Conservation (phyloP, 768 basidiomycete species). For the Butyriboletus loyo region DNA sequence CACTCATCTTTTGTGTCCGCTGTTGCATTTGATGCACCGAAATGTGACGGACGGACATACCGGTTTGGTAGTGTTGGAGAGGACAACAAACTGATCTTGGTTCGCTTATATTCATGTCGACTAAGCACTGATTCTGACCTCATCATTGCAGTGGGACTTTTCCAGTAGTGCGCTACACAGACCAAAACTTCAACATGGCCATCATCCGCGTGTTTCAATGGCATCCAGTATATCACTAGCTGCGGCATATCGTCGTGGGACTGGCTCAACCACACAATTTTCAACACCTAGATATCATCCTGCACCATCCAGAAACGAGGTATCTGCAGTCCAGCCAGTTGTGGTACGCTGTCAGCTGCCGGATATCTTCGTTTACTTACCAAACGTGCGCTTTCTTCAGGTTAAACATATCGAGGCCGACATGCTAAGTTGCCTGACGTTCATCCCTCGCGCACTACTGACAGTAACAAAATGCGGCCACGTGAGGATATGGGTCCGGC, state of each 20-base stretch:
- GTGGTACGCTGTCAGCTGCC: slow-evolving; percentile 48
- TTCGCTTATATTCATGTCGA: slow-evolving; percentile 34
- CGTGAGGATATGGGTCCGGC: slow-evolving; percentile 83
- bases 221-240: slow-evolving; percentile 76
- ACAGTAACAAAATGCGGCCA: slow-evolving; percentile 76
- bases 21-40: slow-evolving; percentile 85
- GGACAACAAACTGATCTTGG: slow-evolving; percentile 91
- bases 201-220: slow-evolving; percentile 74
- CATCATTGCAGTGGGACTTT: slow-evolving; percentile 78
- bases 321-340: slow-evolving; percentile 88
- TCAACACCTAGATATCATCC: slow-evolving; percentile 68
- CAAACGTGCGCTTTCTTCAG: slow-evolving; percentile 35
- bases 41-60: slow-evolving; percentile 87
- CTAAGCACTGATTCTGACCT: neutral
- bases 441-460: slow-evolving; percentile 75
- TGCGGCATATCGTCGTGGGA: slow-evolving; percentile 58
- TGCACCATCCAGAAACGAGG: slow-evolving; percentile 87
- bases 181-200: slow-evolving; percentile 70
- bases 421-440: slow-evolving; percentile 67
- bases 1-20: slow-evolving; percentile 92
- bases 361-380: neutral
- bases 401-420: slow-evolving; percentile 81
- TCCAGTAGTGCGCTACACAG: slow-evolving; percentile 87
- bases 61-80: slow-evolving; percentile 96
- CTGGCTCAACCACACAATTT: slow-evolving; percentile 54